Base-by-base conservation (phyloP, 2,329 filamentous ascomycete species). In the Cladophialophora psammophila region DNA sequence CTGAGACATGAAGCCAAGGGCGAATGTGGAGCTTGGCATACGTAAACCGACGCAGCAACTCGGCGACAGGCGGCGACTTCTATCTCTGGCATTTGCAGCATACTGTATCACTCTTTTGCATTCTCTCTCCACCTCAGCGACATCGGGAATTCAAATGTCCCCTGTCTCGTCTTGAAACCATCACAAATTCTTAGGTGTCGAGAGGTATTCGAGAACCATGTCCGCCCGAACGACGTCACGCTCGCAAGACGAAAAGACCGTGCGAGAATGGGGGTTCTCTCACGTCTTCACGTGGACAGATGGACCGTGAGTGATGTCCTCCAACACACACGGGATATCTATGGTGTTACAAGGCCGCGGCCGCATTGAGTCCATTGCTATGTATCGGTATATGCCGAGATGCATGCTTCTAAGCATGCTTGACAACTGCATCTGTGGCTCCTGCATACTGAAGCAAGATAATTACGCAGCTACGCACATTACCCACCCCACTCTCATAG, bases 261-360 rank as follows among this genome's bases (percentile, higher is more conserved):
- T 89, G 8, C 79, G 80, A 42, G 80, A 81, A 8, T 88, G 86
- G 86, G 87, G 87, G 0, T 89, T 88, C 75, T 69, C 71, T 9
- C 82, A 85, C 71, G 84, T 88, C 71, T 89, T 88, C 72, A 88
- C 86, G 3, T 89, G 86, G 86, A 83, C 82, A 1, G 87, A 89
- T 75, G 77, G 82, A 57, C 83, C 85, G 85, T 87, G 80, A 70
- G 31, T 40, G 12, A 20, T 58, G n/a, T 26, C 8, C n/a, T 35
- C 38, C 26, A 12, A n/a, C 26, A n/a, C 15, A 26, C 13, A 56
- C n/a, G 9, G 8, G 2, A 20, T 26, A 26, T 26, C 26, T 26
- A 26, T 26, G 26, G 26, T 26, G 26, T 2, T 26, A 26, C 26
- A 26, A 26, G 26, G 26, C 26, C 26, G 26, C 26, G 26, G 26